Evolutionary conservation across 345 rosid genomes (phyloP), one percentile per base, ranked within the genome.

Genomic region (Hevea brasiliensis): DNA sequence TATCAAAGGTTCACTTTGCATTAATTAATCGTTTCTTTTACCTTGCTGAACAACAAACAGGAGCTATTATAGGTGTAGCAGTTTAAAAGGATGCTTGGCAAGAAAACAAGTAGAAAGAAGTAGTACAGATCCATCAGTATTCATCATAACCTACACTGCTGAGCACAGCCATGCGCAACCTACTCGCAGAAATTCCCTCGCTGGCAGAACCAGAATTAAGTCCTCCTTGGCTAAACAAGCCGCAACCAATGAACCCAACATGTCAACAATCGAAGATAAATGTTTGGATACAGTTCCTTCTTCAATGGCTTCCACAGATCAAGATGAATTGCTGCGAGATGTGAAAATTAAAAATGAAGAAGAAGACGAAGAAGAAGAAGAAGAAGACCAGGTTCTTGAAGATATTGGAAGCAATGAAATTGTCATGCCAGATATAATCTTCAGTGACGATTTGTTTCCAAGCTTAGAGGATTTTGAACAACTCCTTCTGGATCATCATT

Each of bases 41-140:
- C 18, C 61, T 66, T 24, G 40, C 64, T 66, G 2, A 70, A 74
- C 47, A 7, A 65, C 72, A 62, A 35, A 70, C 89, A 91, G 95
- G 87, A 87, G 97, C 74, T 92, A 89, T 73, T 92, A 92, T 66
- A 86, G 91, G 40, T 92, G 97, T 67, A 92, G 97, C 73, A 92
- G 94, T 73, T 87, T 78, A 6, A 92, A 89, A 70, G 97, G 95
- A 26, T 92, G 97, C 71, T 70, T 84, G 61, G 97, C 95, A 42
- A 88, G 94, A 75, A 92, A 89, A 76, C 97, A 88, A 77, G 91
- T 92, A 0, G 97, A 89, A 64, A 81, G 93, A 63, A 84, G 87
- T 81, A 77, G 84, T 48, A 67, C 79, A 7, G 84, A 89, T 77
- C 93, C 92, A 6, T 81, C 79, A 0, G 68, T 71, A 4, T 87